phyloP scores from a whole-genome alignment of 1,284 basidiomycete species.

The Anthracocystis panici-leucophaei region DNA sequence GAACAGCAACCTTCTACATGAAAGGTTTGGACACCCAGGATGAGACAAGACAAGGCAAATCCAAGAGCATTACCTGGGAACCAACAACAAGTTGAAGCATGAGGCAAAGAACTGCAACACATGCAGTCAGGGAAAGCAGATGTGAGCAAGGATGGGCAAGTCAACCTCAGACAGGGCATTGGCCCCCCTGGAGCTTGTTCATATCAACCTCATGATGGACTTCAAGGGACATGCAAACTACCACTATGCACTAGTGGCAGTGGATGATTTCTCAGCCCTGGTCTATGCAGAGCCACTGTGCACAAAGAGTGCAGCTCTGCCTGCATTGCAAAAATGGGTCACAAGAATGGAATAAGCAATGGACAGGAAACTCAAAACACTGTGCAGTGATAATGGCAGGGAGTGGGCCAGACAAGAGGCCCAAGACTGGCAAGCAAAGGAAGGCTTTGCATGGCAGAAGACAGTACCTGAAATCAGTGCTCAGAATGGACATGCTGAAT shows the following conservation, averaged over 20 bases:
- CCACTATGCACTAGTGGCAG: constrained; percentile 6
- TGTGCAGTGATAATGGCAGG: no score
- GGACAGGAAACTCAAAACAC: not conserved
- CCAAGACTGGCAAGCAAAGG: not conserved
- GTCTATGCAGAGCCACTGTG: not conserved
- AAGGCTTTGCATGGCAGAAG: constrained; percentile 7
- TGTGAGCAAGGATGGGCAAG: not conserved
- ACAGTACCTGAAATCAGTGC: constrained; percentile 2
- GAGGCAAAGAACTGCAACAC: constrained; percentile 1
- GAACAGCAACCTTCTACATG: constrained; percentile 2
- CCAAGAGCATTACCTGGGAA: constrained; percentile 8
- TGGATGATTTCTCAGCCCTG: constrained; percentile 12
- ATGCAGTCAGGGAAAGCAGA: constrained; percentile 7
- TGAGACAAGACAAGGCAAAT: constrained; percentile 10
- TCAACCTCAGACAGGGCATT: not conserved
- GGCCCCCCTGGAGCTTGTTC: constrained; percentile 1
- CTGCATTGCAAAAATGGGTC: constrained; percentile 1
- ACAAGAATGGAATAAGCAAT: not conserved
- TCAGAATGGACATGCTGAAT: not conserved
- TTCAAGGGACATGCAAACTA: constrained; percentile 7
- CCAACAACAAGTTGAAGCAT: not conserved
- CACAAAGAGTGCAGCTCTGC: constrained; percentile 5
- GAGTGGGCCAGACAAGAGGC: not conserved
- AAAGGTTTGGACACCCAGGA: constrained; percentile 11
- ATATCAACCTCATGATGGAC: constrained; percentile 7